Base-by-base conservation (phyloP, 257 asterid species). In the Paulownia fortunei region DNA sequence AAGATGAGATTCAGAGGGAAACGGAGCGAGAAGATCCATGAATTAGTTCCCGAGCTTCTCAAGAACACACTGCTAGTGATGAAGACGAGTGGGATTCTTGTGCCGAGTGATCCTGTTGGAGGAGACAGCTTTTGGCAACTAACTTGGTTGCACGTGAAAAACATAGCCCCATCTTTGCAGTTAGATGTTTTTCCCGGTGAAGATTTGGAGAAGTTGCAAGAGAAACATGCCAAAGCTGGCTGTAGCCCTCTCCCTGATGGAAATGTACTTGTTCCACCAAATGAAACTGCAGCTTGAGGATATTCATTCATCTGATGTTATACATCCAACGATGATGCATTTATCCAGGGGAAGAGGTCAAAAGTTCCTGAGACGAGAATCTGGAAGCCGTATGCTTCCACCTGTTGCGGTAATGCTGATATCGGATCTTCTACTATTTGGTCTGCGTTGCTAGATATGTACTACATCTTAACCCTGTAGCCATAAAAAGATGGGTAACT, bases 1-100 rank as follows among this genome's bases (percentile, higher is more conserved):
- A 92, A 88, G 77, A 72, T 92, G 84, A 90, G 84, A 78, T 86
- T 86, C 71, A 84, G 92, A 87, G 97, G 96, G 76, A 94, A 87
- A 83, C 73, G 84, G 51, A 88, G 99, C 36, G 98, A 93, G 74
- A 92, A 87, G 87, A 81, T 94, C 64, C 93, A 90, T 3, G 99
- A 92, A 72, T 78, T 94, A 63, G 90, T 94, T 13, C 99, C 98
- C 0, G 99, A 94, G 87, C 93, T 94, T 81, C 86, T 94, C 72
- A 94, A 92, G 86, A 94, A 91, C 88, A 89, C 92, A 3, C 80
- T 94, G 60, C 87, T 91, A 23, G 87, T 92, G 76, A 89, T 94
- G 98, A 94, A 94, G 82, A 68, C 88, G 0, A 87, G 82, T 36
- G 89, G 96, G 60, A 80, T 92, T 51, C 97, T 94, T 21, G 87